Conservation (phyloP, 495 filamentous ascomycete genomes). For the Ramalina peruviana region DNA sequence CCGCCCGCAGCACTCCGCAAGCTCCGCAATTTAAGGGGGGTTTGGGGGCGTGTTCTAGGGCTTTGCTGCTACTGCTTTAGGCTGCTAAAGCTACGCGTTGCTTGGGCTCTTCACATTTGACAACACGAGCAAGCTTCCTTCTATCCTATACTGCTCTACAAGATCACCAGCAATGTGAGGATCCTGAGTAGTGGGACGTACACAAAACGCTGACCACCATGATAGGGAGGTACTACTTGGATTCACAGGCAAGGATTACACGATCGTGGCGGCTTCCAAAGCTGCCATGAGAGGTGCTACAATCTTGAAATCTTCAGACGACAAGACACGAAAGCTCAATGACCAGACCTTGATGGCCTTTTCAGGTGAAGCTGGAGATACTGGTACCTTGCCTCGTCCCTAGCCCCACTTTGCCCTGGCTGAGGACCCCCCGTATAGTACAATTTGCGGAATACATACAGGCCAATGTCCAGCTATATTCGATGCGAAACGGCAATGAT, state of each 20-base stretch:
- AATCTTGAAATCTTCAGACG: conserved; percentile 88
- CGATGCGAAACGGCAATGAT: conserved; percentile 91
- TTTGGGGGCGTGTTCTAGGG: too few relatives aligned
- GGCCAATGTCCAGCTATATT: conserved; percentile 95
- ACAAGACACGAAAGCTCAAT: conserved; percentile 87
- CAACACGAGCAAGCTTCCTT: background rate
- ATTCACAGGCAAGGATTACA: conserved; percentile 97
- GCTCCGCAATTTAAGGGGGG: too few relatives aligned
- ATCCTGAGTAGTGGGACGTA: background rate
- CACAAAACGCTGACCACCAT: background rate
- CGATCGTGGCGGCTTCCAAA: conserved; percentile 92
- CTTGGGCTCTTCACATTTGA: background rate
- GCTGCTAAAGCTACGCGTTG: conserved; percentile 9
- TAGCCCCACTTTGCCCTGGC: background rate
- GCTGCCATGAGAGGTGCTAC: conserved; percentile 94
- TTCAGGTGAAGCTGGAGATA: conserved; percentile 91
- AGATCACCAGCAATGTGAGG: conserved; percentile 1
- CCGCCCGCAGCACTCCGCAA: too few relatives aligned
- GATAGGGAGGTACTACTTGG: conserved; percentile 93
- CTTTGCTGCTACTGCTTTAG: background rate
- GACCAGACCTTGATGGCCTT: conserved; percentile 93
- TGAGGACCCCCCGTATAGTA: conserved; percentile 31
- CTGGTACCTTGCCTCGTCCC: conserved; percentile 39
- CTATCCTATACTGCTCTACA: background rate
- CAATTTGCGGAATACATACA: conserved; percentile 99